phyloP scores from a whole-genome alignment of 345 rosid species.

The Hibiscus mutabilis region DNA sequence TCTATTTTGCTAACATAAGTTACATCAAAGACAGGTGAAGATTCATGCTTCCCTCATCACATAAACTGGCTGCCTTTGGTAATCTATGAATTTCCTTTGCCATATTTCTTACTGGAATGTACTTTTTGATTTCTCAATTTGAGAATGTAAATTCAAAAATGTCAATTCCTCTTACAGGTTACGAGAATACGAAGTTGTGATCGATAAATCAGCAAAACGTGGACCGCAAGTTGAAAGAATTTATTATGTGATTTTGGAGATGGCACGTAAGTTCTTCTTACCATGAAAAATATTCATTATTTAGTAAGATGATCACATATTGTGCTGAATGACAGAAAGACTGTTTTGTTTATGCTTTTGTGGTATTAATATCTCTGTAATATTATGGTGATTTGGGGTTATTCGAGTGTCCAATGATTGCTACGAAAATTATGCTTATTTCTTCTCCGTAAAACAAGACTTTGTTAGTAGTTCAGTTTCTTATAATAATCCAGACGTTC shows the following conservation, averaged over 20 bases:
- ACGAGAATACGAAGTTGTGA: conserved; percentile 79
- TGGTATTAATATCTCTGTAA: background rate
- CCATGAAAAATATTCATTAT: background rate
- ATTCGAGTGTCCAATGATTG: background rate
- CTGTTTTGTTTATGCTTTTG: background rate
- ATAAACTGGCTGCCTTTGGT: conserved; percentile 3
- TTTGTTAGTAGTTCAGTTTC: background rate
- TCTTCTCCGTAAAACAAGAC: background rate
- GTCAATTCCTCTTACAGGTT: conserved; percentile 41
- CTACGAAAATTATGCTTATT: background rate
- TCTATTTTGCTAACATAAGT: conserved; percentile 95
- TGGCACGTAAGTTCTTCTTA: conserved; percentile 70
- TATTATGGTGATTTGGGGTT: background rate
- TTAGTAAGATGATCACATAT: background rate
- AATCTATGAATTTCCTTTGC: background rate
- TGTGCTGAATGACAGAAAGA: too few species aligned
- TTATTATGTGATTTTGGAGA: conserved; percentile 78
- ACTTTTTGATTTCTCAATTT: background rate
- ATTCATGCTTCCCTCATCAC: conserved; percentile 2
- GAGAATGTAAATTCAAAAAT: conserved; percentile 5
- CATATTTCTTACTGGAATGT: background rate
- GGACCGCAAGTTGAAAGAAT: conserved; percentile 88
- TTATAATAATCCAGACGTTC: background rate
- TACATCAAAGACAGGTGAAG: conserved; percentile 81
- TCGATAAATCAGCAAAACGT: conserved; percentile 57